Conservation (phyloP, 1,284 basidiomycete species). For the Phlebopus sp. region DNA sequence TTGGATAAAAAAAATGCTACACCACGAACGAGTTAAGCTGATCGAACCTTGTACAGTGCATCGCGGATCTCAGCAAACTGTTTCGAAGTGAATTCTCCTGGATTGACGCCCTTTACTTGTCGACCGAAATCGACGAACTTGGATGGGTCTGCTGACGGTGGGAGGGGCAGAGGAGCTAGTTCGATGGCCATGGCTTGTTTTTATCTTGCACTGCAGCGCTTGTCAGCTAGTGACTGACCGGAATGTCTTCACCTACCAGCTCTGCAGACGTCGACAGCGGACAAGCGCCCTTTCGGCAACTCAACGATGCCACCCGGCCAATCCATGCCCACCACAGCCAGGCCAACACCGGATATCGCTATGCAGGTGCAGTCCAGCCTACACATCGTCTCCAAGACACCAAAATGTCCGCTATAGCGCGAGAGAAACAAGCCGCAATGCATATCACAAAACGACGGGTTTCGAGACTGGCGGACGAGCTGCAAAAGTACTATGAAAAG, state of each 20-base stretch:
- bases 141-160: slow-evolving; percentile 54
- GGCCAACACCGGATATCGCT: too few species aligned
- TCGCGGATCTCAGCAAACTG: slow-evolving; percentile 59
- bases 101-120: slow-evolving; percentile 60
- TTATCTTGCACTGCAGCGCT: background rate
- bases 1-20: slow-evolving; percentile 43
- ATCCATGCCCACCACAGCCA: too few species aligned
- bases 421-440: too few species aligned
- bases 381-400: too few species aligned
- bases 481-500: too few species aligned
- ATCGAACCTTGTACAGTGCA: slow-evolving; percentile 62
- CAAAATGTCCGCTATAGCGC: too few species aligned
- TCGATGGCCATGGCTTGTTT: slow-evolving; percentile 50
- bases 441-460: background rate
- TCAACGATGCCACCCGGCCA: too few species aligned
- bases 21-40: slow-evolving; percentile 22
- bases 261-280: too few species aligned
- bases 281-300: too few species aligned
- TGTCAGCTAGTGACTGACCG: slow-evolving; percentile 1
- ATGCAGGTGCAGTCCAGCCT: too few species aligned
- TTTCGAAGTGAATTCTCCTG: slow-evolving; percentile 49
- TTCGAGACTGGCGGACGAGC: too few species aligned
- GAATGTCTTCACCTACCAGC: background rate
- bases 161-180: slow-evolving; percentile 54
- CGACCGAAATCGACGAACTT: slow-evolving; percentile 64